Evolutionary conservation across 805 yeast genomes (phyloP).

Genomic region (Wickerhamomyces rabaulensis): DNA sequence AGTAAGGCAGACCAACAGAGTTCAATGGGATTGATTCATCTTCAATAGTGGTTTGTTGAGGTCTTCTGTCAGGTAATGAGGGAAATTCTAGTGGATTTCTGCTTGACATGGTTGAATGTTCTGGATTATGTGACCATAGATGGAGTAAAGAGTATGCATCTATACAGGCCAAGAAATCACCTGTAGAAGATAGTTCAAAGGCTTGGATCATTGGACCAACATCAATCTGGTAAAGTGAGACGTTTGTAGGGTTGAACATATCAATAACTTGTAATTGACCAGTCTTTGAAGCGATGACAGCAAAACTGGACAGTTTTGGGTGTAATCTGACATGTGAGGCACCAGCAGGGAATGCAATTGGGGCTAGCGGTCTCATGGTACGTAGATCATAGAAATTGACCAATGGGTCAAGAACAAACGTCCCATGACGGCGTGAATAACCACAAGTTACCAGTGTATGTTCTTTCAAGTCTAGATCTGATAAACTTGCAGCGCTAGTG

Average conservation of each 20-base stretch:
- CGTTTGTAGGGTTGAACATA: conserved; percentile 68
- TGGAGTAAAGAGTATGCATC: conserved; percentile 45
- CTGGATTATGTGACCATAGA: conserved; percentile 56
- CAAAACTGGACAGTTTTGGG: conserved; percentile 77
- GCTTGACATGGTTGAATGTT: conserved; percentile 37
- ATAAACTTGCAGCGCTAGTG: conserved; percentile 56
- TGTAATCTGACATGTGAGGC: conserved; percentile 81
- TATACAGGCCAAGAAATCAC: conserved; percentile 68
- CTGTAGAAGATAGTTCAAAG: conserved; percentile 42
- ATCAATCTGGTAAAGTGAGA: conserved; percentile 63
- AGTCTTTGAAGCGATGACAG: conserved; percentile 63
- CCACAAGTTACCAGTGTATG: conserved; percentile 77
- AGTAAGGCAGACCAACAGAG: conserved; percentile 81
- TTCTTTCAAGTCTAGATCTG: conserved; percentile 63
- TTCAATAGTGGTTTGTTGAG: conserved; percentile 34
- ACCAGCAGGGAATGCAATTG: conserved; percentile 85
- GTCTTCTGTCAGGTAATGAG: conserved; percentile 31
- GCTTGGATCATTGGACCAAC: conserved; percentile 31
- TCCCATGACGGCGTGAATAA: conserved; percentile 57
- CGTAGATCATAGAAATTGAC: conserved; percentile 80
- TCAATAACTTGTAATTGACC: conserved; percentile 89
- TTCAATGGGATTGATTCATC: conserved; percentile 53
- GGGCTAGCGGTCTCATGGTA: conserved; percentile 63
- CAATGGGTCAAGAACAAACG: conserved; percentile 64
- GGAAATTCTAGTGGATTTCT: conserved; percentile 54